phyloP scores from a whole-genome alignment of 805 yeast species.

The Lipomyces mesembrius region DNA sequence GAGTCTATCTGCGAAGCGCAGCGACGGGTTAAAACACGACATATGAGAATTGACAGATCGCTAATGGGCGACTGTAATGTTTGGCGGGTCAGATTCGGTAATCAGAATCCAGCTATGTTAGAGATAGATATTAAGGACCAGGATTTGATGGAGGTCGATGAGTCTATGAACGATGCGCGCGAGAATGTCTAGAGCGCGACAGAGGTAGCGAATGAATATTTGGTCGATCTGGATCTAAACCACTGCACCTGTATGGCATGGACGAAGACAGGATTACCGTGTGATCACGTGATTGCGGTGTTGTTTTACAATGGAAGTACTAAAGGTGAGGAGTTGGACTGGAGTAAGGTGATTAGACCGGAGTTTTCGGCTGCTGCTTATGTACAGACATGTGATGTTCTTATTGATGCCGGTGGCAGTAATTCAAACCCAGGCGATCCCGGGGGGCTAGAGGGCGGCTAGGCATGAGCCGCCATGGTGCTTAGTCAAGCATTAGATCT shows the following conservation, averaged over 20 bases:
- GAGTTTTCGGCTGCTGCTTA: constrained; percentile 6
- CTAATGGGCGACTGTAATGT: constrained; percentile 6
- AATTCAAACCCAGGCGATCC: no score
- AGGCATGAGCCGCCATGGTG: no score
- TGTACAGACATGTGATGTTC: constrained; percentile 23
- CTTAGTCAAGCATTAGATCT: no score
- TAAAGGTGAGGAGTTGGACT: neutral
- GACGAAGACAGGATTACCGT: constrained; percentile 24
- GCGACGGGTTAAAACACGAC: neutral
- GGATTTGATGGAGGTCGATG: no score
- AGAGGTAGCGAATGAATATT: constrained; percentile 16
- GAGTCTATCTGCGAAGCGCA: neutral
- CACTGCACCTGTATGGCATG: constrained; percentile 30
- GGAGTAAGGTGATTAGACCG: constrained; percentile 5
- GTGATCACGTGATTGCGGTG: constrained; percentile 28
- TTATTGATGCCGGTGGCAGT: constrained; percentile 1
- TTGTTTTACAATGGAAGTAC: neutral
- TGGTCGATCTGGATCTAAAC: constrained; percentile 19
- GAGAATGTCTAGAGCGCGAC: neutral
- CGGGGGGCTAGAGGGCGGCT: no score
- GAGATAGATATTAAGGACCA: neutral
- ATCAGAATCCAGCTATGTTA: constrained; percentile 7
- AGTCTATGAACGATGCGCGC: no score
- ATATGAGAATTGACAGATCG: constrained; percentile 1
- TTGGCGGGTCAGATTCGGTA: constrained; percentile 12